Conservation (phyloP, 1,139 yeast species). For the Kurtzmaniella natalensis region DNA sequence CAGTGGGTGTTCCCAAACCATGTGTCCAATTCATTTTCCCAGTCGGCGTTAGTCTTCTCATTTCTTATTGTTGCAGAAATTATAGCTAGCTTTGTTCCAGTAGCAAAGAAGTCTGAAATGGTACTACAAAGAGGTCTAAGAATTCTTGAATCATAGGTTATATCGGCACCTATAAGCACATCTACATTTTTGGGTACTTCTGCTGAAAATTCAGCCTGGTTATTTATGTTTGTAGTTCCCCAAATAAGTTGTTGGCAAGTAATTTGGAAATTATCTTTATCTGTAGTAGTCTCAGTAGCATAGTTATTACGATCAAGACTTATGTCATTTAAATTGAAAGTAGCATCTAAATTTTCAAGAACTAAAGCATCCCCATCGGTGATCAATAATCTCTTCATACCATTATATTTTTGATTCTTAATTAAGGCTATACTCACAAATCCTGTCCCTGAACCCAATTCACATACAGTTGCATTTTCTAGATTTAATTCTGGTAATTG, state of each 20-base stretch:
- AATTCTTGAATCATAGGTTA: conserved; percentile 69
- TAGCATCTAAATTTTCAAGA: conserved; percentile 47
- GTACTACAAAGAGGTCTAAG: conserved; percentile 54
- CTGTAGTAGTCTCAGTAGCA: conserved; percentile 7
- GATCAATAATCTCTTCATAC: conserved; percentile 34
- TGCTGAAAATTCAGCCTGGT: conserved; percentile 28
- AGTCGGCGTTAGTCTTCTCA: conserved; percentile 47
- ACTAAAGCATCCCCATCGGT: conserved; percentile 77
- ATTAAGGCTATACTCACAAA: conserved; percentile 60
- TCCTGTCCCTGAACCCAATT: conserved; percentile 91
- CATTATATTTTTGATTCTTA: conserved; percentile 17
- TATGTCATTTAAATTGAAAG: conserved; percentile 43
- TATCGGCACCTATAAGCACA: conserved; percentile 73
- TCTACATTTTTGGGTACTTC: conserved; percentile 26
- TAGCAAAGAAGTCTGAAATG: conserved; percentile 34
- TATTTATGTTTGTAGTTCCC: conserved; percentile 39
- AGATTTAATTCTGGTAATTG: conserved; percentile 7
- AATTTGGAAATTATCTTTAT: not conserved
- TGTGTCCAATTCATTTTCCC: conserved; percentile 41
- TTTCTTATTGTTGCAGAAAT: conserved; percentile 77
- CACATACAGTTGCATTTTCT: conserved; percentile 40
- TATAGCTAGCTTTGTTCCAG: conserved; percentile 32
- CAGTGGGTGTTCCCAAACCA: conserved; percentile 26
- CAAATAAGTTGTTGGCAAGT: conserved; percentile 40
- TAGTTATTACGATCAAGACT: conserved; percentile 9